Percentiles rank a stretch among this genome's conserved stretches.
These are phyloP conservation scores for Aspergillus aculeatinus DNA, from an alignment of 2,329 filamentous ascomycete genomes.

Conservation along the genomic window DNA sequence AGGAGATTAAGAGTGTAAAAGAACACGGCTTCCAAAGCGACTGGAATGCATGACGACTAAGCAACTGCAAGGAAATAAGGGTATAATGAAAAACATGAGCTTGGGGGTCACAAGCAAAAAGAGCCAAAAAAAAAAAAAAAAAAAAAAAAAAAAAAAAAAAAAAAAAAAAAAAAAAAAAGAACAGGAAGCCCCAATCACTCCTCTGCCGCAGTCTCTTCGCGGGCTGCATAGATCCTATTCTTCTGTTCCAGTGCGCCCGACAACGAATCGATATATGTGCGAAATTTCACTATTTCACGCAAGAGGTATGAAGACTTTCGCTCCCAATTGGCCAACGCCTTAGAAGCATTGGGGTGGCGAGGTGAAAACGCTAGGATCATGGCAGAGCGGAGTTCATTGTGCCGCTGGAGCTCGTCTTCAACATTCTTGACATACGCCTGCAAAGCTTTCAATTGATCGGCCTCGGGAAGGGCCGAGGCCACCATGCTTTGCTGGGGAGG, in stretches of 20 bases:
- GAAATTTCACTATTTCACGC: slow-evolving; percentile 93
- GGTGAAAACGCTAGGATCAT: slow-evolving; percentile 90
- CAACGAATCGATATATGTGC: slow-evolving; percentile 88
- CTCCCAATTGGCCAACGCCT: slow-evolving; percentile 96
- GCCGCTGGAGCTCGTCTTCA: slow-evolving; percentile 78
- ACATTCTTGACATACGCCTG: slow-evolving; percentile 78
- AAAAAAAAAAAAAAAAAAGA: not conserved
- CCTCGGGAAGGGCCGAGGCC: slow-evolving; percentile 72
- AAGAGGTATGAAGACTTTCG: slow-evolving; percentile 89
- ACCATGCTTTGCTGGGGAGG: slow-evolving; percentile 90
- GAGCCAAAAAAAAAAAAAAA: not conserved
- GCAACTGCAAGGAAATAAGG: not conserved
- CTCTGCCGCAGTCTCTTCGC: slow-evolving; percentile 19
- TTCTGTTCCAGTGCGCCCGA: slow-evolving; percentile 68
- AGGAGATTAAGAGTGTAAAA: not conserved
- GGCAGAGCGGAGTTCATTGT: slow-evolving; percentile 82
- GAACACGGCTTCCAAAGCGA: too few relatives aligned
- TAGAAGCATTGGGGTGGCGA: slow-evolving; percentile 73
- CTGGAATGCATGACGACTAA: too few relatives aligned
- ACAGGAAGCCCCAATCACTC: not conserved
- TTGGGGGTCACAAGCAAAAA: not conserved
- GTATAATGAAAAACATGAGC: not conserved
- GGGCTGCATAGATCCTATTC: slow-evolving; percentile 62
- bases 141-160: not conserved
- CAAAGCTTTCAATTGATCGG: slow-evolving; percentile 75